Evolutionary conservation across 176 grass and related monocot genomes (phyloP), one percentile per base, ranked within the genome.

Genomic region (Alloteropsis semialata): DNA sequence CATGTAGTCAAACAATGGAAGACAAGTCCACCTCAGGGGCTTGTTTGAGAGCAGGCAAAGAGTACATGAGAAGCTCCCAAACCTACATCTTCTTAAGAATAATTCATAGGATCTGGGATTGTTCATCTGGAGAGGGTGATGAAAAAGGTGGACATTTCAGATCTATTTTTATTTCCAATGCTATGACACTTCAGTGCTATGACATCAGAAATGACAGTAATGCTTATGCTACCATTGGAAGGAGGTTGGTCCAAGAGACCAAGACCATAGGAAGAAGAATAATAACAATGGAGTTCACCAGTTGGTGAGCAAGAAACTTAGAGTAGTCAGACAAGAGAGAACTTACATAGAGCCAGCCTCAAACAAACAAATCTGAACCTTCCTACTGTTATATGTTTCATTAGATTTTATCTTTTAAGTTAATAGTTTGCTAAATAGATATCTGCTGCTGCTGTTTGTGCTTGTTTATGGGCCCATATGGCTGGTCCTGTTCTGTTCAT

Each of bases 11-110:
- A 75, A 77, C 46, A 19, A 65, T 84, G 3, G 14, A 84, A 68
- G 64, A 39, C 72, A 34, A 56, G 69, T 69, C 38, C 0, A 7
- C 19, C 27, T 68, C 30, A 50, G 48, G 34, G 29, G 30, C 51
- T 84, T 75, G 45, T 55, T 76, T 55, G 39, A 43, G 34, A 67
- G 61, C 54, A 76, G 25, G 36, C 42, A 29, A 60, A 60, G 57
- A 70, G 24, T 11, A 70, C 42, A 54, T 57, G 33, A 37, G 57
- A 22, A 38, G 45, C 5, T 21, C 8, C 11, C 18, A 63, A 82
- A 49, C 56, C 21, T 33, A 34, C 22, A 33, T 28, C 13, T 45
- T 45, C 8, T 29, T 45, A 57, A 71, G 28, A 43, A 46, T 28
- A 8, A 0, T 71, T 46, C 14, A 13, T 43, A 43, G 30, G 12